Base-by-base conservation (phyloP, 2,329 filamentous ascomycete genomes). In the Clarireedia hainanense region DNA sequence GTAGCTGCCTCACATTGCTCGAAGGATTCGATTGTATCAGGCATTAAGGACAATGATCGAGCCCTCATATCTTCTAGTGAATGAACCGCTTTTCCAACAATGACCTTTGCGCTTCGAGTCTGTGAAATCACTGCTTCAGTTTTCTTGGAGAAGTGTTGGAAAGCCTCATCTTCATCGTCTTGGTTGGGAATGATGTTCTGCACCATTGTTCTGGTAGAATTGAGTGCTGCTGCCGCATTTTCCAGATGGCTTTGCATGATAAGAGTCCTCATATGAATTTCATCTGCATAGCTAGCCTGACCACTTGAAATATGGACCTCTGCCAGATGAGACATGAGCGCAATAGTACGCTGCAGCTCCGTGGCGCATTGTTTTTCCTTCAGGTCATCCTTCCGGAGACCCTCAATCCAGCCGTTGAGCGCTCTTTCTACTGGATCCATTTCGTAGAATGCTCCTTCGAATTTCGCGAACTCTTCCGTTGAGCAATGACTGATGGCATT, bases 351-450 rank as follows among this genome's bases (percentile, higher is more conserved):
- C 65, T 92, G 85, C 39, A 97, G 76, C 68, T 95, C 89, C 24
- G 83, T 82, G 0, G 88, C 85, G 67, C 91, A 91, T 64, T 89
- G 86, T 69, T 86, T 83, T 72, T 92, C 88, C 71, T 91, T 91
- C 49, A 97, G 74, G 55, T 96, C 91, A 63, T 95, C 91, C 52
- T 84, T 84, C 61, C 90, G 85, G 54, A 96, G 70, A 5, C 83
- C 83, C 61, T 96, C 91, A 56, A 97, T 88, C 83, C 91, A 96
- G 55, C 80, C 81, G 67, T 96, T 96, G 50, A 97, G 73, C 0
- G 89, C 88, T 56, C 91, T 81, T 73, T 99, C 94, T 10, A 97
- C 89, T 0, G 91, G 90, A 68, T 96, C 89, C 50, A 97, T 76
- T 70, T 97, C 94, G 64, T 90, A 89, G 57, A 94, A 72, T 2